These are phyloP conservation scores for Cercospora sp. DNA, from an alignment of 2,329 filamentous ascomycete species.

Conservation along the genomic window DNA sequence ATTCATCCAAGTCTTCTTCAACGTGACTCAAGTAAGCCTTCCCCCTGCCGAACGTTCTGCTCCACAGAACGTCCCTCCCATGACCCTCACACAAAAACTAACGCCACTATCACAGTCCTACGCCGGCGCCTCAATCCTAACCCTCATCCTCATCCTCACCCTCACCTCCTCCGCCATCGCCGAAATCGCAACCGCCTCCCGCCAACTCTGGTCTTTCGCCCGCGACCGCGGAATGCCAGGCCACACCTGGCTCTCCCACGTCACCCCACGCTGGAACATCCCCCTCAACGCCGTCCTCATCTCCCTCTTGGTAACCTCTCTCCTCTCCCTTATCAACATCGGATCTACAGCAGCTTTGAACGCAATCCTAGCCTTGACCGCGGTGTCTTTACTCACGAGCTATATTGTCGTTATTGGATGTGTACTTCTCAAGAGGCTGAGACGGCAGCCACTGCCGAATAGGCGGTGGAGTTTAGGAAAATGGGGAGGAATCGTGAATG, in stretches of 20 bases:
- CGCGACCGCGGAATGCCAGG: conserved; percentile 41
- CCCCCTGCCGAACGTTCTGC: too few species aligned
- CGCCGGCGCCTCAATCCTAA: conserved; percentile 37
- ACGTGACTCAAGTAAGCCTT: conserved; percentile 10
- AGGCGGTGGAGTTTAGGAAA: neutral
- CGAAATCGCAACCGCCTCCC: conserved; percentile 39
- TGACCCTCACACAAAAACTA: too few species aligned
- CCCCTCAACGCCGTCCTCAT: conserved; percentile 18
- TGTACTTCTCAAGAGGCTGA: neutral
- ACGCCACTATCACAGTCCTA: neutral
- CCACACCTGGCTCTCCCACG: neutral
- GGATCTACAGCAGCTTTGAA: conserved; percentile 55
- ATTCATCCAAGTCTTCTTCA: conserved; percentile 40
- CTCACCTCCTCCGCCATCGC: conserved; percentile 26
- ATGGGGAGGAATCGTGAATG: conserved; percentile 17
- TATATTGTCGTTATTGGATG: neutral
- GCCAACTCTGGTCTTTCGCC: conserved; percentile 39
- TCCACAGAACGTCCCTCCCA: too few species aligned
- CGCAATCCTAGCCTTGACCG: conserved; percentile 46
- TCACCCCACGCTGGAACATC: conserved; percentile 9
- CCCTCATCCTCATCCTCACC: conserved; percentile 37
- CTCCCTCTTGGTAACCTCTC: conserved; percentile 13
- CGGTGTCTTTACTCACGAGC: conserved; percentile 36
- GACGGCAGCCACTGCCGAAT: neutral
- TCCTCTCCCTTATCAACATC: conserved; percentile 55